Conservation (phyloP, 2,329 filamentous ascomycete species). For the Verticillium tricorpus region DNA sequence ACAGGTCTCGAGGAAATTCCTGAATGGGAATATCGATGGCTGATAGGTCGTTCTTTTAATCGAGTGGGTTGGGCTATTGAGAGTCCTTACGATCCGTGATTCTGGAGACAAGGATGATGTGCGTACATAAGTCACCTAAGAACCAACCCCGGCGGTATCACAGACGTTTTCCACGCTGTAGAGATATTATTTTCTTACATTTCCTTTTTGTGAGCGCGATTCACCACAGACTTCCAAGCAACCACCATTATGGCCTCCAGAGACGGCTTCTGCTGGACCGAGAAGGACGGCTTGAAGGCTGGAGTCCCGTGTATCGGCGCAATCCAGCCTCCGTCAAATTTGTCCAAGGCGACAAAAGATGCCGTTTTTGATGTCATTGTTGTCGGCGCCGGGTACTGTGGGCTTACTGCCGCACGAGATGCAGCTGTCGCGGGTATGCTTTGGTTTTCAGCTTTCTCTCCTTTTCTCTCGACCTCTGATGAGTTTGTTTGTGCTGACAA, state of each 20-base stretch:
- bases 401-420: slow-evolving; percentile 23
- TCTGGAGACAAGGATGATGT: too few species aligned
- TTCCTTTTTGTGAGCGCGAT: background rate
- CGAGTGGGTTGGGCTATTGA: too few species aligned
- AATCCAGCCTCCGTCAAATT: slow-evolving; percentile 20
- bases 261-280: slow-evolving; percentile 26
- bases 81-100: too few species aligned
- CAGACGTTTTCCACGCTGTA: background rate
- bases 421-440: slow-evolving; percentile 20
- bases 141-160: background rate
- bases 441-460: background rate
- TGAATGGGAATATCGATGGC: background rate
- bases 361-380: slow-evolving; percentile 21
- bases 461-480: background rate
- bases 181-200: background rate
- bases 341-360: slow-evolving; percentile 4
- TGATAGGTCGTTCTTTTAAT: background rate
- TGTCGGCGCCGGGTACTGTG: slow-evolving; percentile 25
- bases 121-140: too few species aligned
- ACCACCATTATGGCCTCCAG: slow-evolving; percentile 18
- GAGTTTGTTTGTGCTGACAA: slow-evolving; percentile 1
- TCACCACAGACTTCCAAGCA: background rate
- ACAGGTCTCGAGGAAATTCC: background rate
- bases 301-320: slow-evolving; percentile 24
- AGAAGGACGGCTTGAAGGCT: slow-evolving; percentile 20